A percentile compares a stretch with the other conserved stretches of the same genome.
These are phyloP conservation scores for Hyaloscypha hepaticicola DNA, from an alignment of 495 filamentous ascomycete genomes.

Conservation along the genomic window DNA sequence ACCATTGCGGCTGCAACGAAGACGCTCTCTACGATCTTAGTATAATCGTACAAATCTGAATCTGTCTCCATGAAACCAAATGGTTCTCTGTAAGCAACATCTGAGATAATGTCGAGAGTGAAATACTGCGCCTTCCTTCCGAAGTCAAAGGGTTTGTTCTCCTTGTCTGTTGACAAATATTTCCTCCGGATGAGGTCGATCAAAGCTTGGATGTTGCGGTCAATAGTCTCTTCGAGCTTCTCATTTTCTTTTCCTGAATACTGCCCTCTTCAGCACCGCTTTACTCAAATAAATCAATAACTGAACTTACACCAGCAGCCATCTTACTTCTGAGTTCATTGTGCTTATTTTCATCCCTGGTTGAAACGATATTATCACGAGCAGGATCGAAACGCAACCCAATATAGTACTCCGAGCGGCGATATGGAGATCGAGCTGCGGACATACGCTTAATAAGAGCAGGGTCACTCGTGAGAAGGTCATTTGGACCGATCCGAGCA, in stretches of 20 bases:
- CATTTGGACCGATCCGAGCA: neutral
- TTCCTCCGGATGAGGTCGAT: neutral
- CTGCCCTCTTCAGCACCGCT: neutral
- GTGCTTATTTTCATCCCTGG: conserved; percentile 23
- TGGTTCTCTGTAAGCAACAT: neutral
- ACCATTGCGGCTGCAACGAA: neutral
- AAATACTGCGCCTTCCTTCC: neutral
- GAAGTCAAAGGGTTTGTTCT: neutral
- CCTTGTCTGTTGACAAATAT: neutral
- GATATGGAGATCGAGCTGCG: conserved; percentile 38
- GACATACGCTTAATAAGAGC: neutral
- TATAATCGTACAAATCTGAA: neutral
- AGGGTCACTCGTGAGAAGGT: neutral
- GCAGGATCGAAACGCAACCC: conserved; percentile 32
- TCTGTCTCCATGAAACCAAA: neutral
- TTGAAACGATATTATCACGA: conserved; percentile 38
- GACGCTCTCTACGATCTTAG: neutral
- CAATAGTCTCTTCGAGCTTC: neutral
- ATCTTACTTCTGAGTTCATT: neutral
- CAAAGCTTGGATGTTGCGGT: neutral
- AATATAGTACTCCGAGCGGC: conserved; percentile 35
- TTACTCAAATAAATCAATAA: neutral
- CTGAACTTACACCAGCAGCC: neutral
- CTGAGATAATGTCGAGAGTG: neutral
- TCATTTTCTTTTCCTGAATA: neutral